A percentile compares a stretch with the other conserved stretches of the same genome.
phyloP scores from a whole-genome alignment of 495 filamentous ascomycete species.

The Staphylotrichum longicolle region DNA sequence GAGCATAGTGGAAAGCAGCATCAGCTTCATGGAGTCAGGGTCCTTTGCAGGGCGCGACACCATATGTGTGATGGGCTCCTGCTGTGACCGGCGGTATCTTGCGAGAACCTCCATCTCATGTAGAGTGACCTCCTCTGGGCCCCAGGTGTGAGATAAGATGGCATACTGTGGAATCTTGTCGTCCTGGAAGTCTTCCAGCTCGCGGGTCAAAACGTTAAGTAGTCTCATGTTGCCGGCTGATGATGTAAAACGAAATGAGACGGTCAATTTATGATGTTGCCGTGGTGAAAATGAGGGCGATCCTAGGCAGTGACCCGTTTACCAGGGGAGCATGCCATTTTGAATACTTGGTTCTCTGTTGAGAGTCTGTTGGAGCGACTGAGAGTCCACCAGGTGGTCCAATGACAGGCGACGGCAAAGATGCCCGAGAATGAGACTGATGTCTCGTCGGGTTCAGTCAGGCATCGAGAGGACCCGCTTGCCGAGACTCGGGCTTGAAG shows the following conservation, averaged over 20 bases:
- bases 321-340: neutral
- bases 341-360: neutral
- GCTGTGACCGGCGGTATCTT: conserved; percentile 17
- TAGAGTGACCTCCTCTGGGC: conserved; percentile 36
- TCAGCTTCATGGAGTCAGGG: conserved; percentile 27
- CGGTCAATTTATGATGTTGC: no score
- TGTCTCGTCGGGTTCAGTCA: conserved; percentile 11
- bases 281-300: neutral
- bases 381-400: conserved; percentile 23
- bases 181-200: conserved; percentile 37
- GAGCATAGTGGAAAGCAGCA: conserved; percentile 31
- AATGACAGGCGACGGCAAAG: conserved; percentile 10
- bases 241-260: no score
- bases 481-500: no score
- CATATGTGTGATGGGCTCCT: conserved; percentile 1
- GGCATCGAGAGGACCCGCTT: conserved; percentile 15
- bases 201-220: conserved; percentile 37
- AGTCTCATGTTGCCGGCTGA: conserved; percentile 35
- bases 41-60: conserved; percentile 7
- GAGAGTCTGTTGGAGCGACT: conserved; percentile 26
- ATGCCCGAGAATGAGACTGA: neutral
- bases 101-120: conserved; percentile 27
- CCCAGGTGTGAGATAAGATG: conserved; percentile 49
- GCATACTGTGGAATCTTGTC: conserved; percentile 39
- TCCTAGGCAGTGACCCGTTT: no score